phyloP scores from a whole-genome alignment of 2,329 filamentous ascomycete species.

The Rutstroemia sp. region DNA sequence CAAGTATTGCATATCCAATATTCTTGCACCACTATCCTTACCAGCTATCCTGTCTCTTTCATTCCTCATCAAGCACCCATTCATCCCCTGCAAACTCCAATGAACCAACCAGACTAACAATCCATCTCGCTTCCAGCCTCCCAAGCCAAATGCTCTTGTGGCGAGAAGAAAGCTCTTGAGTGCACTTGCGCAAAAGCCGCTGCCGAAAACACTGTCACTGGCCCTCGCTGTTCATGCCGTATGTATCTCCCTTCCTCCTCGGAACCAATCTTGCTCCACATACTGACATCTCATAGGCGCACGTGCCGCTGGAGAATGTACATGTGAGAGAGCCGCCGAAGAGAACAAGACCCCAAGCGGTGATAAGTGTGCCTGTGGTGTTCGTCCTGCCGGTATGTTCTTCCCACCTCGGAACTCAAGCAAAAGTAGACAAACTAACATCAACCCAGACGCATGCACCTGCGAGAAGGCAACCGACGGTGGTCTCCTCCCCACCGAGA shows the following conservation, averaged over 20 bases:
- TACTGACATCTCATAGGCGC: constrained; percentile 33
- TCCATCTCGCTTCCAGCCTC: constrained; percentile 33
- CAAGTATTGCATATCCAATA: no score
- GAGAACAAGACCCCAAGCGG: constrained; percentile 62
- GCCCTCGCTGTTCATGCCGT: constrained; percentile 77
- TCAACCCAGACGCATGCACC: constrained; percentile 58
- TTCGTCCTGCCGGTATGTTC: constrained; percentile 59
- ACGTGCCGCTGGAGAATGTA: constrained; percentile 73
- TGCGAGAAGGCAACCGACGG: constrained; percentile 67
- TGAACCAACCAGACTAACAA: not conserved
- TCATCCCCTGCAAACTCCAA: not conserved
- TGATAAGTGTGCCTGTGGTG: constrained; percentile 68
- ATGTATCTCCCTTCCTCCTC: constrained; percentile 24
- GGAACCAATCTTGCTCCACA: not conserved
- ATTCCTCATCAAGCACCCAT: not conserved
- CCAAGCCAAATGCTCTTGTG: constrained; percentile 77
- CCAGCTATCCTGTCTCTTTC: no score
- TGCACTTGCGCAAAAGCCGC: constrained; percentile 76
- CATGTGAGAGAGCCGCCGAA: constrained; percentile 61
- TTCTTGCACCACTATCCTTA: not conserved
- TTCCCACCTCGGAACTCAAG: no score
- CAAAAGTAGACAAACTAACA: not conserved
- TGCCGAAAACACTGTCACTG: constrained; percentile 65
- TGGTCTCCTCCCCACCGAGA: constrained; percentile 61
- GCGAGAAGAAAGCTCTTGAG: constrained; percentile 76